Evolutionary conservation across 2,329 filamentous ascomycete genomes (phyloP), one percentile per base, ranked within the genome.

Genomic region (Zymoseptoria crescenta): DNA sequence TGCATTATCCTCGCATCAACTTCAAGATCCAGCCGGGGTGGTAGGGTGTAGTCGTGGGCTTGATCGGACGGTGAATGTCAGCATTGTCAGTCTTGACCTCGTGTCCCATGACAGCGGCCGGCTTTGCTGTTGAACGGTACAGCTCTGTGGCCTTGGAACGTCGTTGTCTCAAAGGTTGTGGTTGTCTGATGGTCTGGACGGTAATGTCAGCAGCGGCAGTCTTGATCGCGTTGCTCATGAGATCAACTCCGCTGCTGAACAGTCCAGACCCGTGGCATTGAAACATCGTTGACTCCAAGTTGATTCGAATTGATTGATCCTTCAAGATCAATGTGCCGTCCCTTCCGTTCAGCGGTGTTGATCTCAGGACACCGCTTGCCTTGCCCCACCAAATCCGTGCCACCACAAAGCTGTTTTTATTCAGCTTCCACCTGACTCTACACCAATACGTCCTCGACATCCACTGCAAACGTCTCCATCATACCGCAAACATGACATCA

Each of bases 1-100:
- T 65, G 35, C 63, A 65, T 52, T 63, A 59, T 41, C 63, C 61
- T 7, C 54, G 63, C 27, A 63, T 65, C 59, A 65, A 65, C 55
- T 65, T 63, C 56, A 63, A 65, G 58, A 57, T 63, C 10, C 21
- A 59, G 45, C 49, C 55, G 27, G 48, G 45, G 50, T 24, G 16
- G 21, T 27, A 28, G 24, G 29, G 50, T 13, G 16, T 41, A 5
- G 35, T 10, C 16, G 1, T n/a, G n/a, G n/a, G 10, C 13, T 41
- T 16, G 35, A 41, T 41, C 35, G 35, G 30, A 35, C 2, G 9
- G 30, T 30, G 29, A 10, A 35, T 35, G 30, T 35, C 29, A 30
- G 29, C 29, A 30, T 30, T 10, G 29, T 30, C 29, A 10, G 29
- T 30, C 8, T 3, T 3, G 29, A n/a, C n/a, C n/a, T n/a, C n/a